Evolutionary conservation across 345 rosid species (phyloP).

Genomic region (Eucalyptus coolabah): DNA sequence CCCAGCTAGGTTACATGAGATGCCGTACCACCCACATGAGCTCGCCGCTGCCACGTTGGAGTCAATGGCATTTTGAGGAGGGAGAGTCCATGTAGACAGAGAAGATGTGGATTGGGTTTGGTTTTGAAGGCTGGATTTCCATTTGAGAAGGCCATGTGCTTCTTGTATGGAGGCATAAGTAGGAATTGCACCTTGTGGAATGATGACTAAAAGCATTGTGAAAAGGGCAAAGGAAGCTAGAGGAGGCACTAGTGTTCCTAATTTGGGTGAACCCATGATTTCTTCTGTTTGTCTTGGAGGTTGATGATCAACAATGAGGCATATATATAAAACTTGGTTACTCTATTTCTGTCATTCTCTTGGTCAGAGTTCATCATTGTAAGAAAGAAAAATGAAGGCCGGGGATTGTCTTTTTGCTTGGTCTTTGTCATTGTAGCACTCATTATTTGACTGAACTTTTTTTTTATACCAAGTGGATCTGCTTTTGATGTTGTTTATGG

Average conservation of each 20-base stretch:
- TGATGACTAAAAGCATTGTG: neutral
- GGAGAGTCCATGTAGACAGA: neutral
- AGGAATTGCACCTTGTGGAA: neutral
- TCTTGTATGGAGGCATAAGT: neutral
- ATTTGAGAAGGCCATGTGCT: neutral
- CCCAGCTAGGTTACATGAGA: neutral
- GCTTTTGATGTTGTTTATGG: too few species aligned
- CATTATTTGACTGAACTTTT: too few species aligned
- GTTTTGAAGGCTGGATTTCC: neutral
- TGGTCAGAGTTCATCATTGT: too few species aligned
- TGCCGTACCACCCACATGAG: neutral
- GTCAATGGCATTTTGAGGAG: neutral
- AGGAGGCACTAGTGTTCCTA: neutral
- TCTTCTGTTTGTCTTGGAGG: neutral
- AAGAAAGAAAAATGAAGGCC: too few species aligned
- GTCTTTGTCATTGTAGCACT: too few species aligned
- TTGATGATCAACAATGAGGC: neutral
- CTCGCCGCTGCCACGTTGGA: fast-evolving
- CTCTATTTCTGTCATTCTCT: too few species aligned
- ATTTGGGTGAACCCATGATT: neutral
- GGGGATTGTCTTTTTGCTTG: too few species aligned
- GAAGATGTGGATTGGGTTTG: neutral
- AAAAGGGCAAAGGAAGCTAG: neutral
- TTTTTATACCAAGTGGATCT: too few species aligned
- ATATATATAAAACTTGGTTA: too few species aligned